Evolutionary conservation across 2,329 filamentous ascomycete genomes (phyloP).

Genomic region (Ophiostoma sp.): DNA sequence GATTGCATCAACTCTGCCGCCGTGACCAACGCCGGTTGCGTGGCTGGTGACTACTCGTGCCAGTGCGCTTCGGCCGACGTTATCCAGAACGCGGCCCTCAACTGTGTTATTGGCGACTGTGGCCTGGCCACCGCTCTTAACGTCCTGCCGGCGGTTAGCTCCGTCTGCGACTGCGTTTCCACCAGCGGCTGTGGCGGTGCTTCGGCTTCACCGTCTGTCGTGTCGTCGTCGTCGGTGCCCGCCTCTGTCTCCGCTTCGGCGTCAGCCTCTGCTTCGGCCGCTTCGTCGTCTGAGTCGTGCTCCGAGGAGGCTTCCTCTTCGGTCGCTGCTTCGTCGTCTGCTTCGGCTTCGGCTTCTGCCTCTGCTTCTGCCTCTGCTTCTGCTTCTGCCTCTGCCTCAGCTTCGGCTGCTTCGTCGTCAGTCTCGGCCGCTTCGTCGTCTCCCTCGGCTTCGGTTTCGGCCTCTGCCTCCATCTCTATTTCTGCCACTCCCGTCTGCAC

Average conservation of each 20-base stretch:
- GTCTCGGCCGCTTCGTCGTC: background rate
- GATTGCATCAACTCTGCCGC: background rate
- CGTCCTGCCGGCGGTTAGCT: background rate
- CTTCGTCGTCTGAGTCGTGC: background rate
- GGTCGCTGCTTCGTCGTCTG: background rate
- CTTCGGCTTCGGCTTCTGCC: background rate
- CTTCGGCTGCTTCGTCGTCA: conserved; percentile 3
- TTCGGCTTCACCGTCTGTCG: background rate
- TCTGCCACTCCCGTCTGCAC: conserved; percentile 19
- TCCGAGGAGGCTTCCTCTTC: background rate
- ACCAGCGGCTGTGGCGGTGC: conserved; percentile 18
- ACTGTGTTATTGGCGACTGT: conserved; percentile 23
- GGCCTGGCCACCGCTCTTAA: background rate
- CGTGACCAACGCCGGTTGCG: conserved; percentile 1
- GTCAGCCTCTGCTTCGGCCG: background rate
- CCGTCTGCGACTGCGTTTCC: conserved; percentile 1
- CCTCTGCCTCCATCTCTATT: conserved; percentile 13
- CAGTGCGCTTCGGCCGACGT: conserved; percentile 21
- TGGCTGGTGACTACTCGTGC: conserved; percentile 5
- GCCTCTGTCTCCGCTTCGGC: background rate
- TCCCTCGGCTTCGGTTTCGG: background rate
- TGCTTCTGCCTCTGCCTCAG: background rate
- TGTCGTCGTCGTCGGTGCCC: background rate
- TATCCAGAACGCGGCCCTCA: conserved; percentile 19
- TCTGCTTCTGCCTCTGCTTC: background rate